Evolutionary conservation across 2,329 filamentous ascomycete species (phyloP).

Genomic region (Waltergamsia citrina): DNA sequence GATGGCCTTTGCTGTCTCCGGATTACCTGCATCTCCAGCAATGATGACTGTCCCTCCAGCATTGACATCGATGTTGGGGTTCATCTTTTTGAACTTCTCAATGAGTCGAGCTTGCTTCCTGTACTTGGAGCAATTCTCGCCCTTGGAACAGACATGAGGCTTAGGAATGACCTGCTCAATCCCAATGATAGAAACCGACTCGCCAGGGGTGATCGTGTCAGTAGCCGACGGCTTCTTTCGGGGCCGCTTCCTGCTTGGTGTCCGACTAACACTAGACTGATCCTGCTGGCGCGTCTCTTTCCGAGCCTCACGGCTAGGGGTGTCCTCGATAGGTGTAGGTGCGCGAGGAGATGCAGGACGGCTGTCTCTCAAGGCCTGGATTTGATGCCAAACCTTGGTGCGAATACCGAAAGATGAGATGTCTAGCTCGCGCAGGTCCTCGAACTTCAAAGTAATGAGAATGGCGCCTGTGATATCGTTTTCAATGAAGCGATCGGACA

Average conservation of each 20-base stretch:
- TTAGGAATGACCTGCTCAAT: constrained; percentile 85
- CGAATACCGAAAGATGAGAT: constrained; percentile 76
- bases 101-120: constrained; percentile 71
- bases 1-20: constrained; percentile 50
- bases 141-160: constrained; percentile 76
- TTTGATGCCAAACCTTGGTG: constrained; percentile 72
- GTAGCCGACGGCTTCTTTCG: constrained; percentile 34
- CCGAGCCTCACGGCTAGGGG: constrained; percentile 38
- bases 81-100: constrained; percentile 63
- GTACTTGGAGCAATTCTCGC: constrained; percentile 77
- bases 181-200: constrained; percentile 84
- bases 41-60: constrained; percentile 63
- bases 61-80: constrained; percentile 47
- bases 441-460: constrained; percentile 82
- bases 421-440: constrained; percentile 73
- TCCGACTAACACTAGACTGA: constrained; percentile 20
- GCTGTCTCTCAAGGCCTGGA: constrained; percentile 56
- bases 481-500: constrained; percentile 76
- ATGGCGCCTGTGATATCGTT: constrained; percentile 91
- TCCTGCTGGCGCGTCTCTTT: constrained; percentile 33
- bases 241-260: constrained; percentile 27
- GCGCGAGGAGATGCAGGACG: constrained; percentile 39
- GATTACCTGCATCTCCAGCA: constrained; percentile 70
- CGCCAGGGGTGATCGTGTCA: constrained; percentile 65
- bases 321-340: constrained; percentile 53